Evolutionary conservation across 2,329 filamentous ascomycete genomes (phyloP).

Genomic region (Nothomitra cinnamomea): DNA sequence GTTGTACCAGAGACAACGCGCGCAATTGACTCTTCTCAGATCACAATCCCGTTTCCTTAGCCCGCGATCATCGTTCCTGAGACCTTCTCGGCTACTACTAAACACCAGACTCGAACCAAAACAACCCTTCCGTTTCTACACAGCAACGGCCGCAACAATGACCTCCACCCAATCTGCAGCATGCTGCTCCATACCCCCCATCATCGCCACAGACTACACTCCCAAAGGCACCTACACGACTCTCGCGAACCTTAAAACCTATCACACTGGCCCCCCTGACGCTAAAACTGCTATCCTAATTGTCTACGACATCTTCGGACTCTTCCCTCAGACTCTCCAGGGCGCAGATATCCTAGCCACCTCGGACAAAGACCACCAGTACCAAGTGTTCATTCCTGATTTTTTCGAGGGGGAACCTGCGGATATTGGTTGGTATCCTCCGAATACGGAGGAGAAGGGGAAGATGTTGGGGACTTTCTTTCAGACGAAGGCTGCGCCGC

Average conservation of each 20-base stretch:
- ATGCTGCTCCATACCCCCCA: background rate
- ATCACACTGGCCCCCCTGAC: slow-evolving; percentile 37
- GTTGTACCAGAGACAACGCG: too few relatives aligned
- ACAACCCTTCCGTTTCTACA: too few relatives aligned
- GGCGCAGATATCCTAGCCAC: slow-evolving; percentile 45
- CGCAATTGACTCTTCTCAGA: too few relatives aligned
- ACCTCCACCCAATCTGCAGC: too few relatives aligned
- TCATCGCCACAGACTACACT: slow-evolving; percentile 12
- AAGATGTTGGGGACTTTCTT: slow-evolving; percentile 44
- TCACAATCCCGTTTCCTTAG: too few relatives aligned
- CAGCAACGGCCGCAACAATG: too few relatives aligned
- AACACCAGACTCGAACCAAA: too few relatives aligned
- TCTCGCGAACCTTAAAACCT: slow-evolving; percentile 9
- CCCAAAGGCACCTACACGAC: too few relatives aligned
- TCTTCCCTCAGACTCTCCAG: slow-evolving; percentile 44
- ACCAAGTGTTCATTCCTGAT: slow-evolving; percentile 74
- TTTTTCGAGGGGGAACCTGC: slow-evolving; percentile 67
- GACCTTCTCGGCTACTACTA: too few relatives aligned
- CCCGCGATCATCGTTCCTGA: too few relatives aligned
- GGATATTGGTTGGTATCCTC: slow-evolving; percentile 42
- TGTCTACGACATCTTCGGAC: slow-evolving; percentile 46
- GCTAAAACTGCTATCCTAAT: slow-evolving; percentile 40
- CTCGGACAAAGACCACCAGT: slow-evolving; percentile 37
- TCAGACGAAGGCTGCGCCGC: slow-evolving; percentile 36
- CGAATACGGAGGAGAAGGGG: slow-evolving; percentile 41